Percentiles rank a stretch among this genome's conserved stretches.
Evolutionary conservation across 345 rosid genomes (phyloP).

Genomic region (Salix viminalis): DNA sequence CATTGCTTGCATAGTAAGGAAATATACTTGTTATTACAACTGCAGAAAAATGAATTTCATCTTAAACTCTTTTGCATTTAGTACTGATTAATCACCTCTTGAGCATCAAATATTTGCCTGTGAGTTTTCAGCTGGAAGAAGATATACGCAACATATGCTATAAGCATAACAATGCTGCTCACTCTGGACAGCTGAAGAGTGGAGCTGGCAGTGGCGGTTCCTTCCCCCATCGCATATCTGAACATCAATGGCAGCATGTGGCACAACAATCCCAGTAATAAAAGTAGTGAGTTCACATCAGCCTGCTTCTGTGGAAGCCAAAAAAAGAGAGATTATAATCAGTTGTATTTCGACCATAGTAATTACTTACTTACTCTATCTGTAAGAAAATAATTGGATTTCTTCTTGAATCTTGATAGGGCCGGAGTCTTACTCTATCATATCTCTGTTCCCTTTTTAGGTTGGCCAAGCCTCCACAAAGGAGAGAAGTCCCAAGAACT

Average conservation of each 20-base stretch:
- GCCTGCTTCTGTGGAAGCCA: slow-evolving; percentile 65
- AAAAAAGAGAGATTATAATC: background rate
- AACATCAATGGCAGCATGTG: slow-evolving; percentile 69
- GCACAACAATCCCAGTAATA: slow-evolving; percentile 71
- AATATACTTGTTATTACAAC: too few relatives aligned
- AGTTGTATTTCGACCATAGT: background rate
- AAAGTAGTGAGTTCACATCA: slow-evolving; percentile 67
- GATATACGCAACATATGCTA: slow-evolving; percentile 69
- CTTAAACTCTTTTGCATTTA: background rate
- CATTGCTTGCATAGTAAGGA: too few relatives aligned
- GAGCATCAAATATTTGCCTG: slow-evolving; percentile 53
- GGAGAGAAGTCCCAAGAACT: slow-evolving; percentile 83
- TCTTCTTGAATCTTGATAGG: background rate
- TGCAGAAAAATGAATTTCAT: background rate
- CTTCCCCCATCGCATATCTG: slow-evolving; percentile 37
- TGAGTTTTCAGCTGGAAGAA: slow-evolving; percentile 83
- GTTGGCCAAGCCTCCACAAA: slow-evolving; percentile 80
- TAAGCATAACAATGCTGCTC: slow-evolving; percentile 78
- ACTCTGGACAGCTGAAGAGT: slow-evolving; percentile 66
- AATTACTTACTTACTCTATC: too few relatives aligned
- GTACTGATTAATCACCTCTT: slow-evolving; percentile 35
- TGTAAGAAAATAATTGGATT: background rate
- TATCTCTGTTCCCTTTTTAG: slow-evolving; percentile 64
- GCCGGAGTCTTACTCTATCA: slow-evolving; percentile 60
- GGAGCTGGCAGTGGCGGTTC: slow-evolving; percentile 18